phyloP scores from a whole-genome alignment of 352 stramenopile genomes.

The Phytophthora sp. region DNA sequence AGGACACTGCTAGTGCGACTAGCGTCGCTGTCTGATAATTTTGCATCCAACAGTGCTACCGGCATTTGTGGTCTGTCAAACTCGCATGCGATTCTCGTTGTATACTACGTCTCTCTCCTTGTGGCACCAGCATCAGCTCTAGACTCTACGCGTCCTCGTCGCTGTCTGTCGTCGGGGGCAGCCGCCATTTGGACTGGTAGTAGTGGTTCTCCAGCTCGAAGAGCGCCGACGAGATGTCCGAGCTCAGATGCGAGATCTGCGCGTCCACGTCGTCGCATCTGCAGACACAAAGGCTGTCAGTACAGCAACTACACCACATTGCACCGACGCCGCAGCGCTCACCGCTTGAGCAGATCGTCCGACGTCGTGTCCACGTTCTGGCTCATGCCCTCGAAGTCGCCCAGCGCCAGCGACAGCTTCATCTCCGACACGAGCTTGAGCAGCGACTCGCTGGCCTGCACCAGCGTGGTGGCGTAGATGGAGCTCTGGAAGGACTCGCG shows the following conservation, averaged over 20 bases:
- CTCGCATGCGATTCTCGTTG: conserved; percentile 10
- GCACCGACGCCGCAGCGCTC: neutral
- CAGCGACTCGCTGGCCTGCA: conserved; percentile 82
- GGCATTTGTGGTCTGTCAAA: neutral
- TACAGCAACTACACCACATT: neutral
- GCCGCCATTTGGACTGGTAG: conserved; percentile 84
- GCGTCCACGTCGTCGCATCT: conserved; percentile 84
- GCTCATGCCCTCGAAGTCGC: conserved; percentile 88
- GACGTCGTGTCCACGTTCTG: conserved; percentile 79
- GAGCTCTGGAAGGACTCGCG: conserved; percentile 82
- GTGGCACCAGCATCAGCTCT: conserved; percentile 4
- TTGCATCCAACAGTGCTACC: conserved; percentile 10
- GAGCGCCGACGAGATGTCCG: conserved; percentile 78
- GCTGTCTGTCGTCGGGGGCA: conserved; percentile 29
- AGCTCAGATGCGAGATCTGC: conserved; percentile 78
- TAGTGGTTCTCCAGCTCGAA: conserved; percentile 87
- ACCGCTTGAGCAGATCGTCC: conserved; percentile 76
- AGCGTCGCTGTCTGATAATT: conserved; percentile 34
- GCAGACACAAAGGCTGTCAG: conserved; percentile 3
- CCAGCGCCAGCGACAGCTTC: conserved; percentile 79
- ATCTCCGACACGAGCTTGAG: conserved; percentile 85
- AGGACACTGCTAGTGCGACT: conserved; percentile 56
- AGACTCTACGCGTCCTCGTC: conserved; percentile 19
- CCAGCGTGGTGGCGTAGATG: conserved; percentile 83
- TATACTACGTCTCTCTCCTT: conserved; percentile 11